Base-by-base conservation (phyloP, 495 filamentous ascomycete genomes). In the Oleoguttula mirabilis region DNA sequence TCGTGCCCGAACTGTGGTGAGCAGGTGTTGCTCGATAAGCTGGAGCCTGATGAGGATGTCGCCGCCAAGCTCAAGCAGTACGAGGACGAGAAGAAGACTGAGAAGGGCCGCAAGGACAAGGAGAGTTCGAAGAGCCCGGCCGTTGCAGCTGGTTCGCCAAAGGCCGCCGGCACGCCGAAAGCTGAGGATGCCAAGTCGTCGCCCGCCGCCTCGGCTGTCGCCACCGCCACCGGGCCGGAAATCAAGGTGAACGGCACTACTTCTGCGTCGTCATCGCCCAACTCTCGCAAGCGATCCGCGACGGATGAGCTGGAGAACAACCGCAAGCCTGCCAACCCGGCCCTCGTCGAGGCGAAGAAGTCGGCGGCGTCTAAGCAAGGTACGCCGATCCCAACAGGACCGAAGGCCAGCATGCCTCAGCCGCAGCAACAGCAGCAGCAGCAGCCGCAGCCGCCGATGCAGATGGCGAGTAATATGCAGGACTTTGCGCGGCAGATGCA, bases 1-100 rank as follows among this genome's bases (percentile, higher is more conserved):
- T 70, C 83, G 56, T 98, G 90, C 61, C 92, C 92, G 42, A 79
- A 76, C 38, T 98, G 90, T 69, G 82, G 76, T 32, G 86, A 93
- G 51, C 86, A 84, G 45, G 83, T 95, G 34, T 68, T 94, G 43
- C 80, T 96, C 64, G 92, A 95, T 75, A 79, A 94, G 63, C 75
- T 98, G 40, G 73, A 73, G 55, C 60, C 74, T 43, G 88, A 96
- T 63, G 79, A 82, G 36, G 85, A 88, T 43, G 73, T 75, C 23
- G 69, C 72, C 43, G 63, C 72, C 39, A 90, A 86, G 63, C 79
- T 92, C 48, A 80, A 82, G 62, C 66, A 60, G n/a, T 95, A 79
- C 50, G 72, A 90, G 47, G 76, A 72, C 11, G 79, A 84, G 53
- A 82, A 79, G 61, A 66, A 68, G 21, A 71, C 72, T 14, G 66